Evolutionary conservation across 768 basidiomycete species (phyloP), one percentile per base, ranked within the genome.

Genomic region (Lactarius psammicola): DNA sequence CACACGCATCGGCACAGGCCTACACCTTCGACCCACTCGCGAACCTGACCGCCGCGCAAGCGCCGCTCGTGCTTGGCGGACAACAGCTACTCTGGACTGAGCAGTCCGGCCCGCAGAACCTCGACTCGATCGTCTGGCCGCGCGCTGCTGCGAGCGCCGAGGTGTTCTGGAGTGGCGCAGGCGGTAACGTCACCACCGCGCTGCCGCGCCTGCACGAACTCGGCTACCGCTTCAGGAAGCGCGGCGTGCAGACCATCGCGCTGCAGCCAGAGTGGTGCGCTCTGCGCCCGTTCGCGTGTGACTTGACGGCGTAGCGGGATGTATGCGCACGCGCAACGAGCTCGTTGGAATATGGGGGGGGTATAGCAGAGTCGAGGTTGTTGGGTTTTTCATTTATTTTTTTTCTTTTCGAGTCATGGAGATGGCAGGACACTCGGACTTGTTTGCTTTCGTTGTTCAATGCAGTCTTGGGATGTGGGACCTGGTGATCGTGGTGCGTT

Each of bases 31-130:
- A 94, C 72, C 90, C 91, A 1, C 78, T 80, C 46, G 81, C 80
- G 20, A 84, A 81, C 72, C 71, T 91, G 56, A 80, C 80, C 0
- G 68, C 72, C 6, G 76, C 76, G 1, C 78, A 89, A 70, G 74
- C 76, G 2, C 69, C 78, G 3, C 82, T 89, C 38, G 84, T 93
- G 23, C 80, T 91, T 9, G 91, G 92, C 44, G 92, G 85, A 13
- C 81, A 91, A 71, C 84, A 87, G 34, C 80, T 86, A 1, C 78
- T 92, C 3, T 92, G 88, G 89, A 81, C 86, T 0, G 90, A 92
- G 72, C 89, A 91, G 73, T 83, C 87, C 0, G 81, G 82, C 9
- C 81, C 87, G 20, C 77, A 80, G 63, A 92, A 87, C 71, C 74
- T 92, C 28, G 90, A 92, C 69, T 71, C 83, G 2, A 85, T 85